Evolutionary conservation across 495 filamentous ascomycete genomes (phyloP).

Genomic region (Hypoxylon crocopeplum): DNA sequence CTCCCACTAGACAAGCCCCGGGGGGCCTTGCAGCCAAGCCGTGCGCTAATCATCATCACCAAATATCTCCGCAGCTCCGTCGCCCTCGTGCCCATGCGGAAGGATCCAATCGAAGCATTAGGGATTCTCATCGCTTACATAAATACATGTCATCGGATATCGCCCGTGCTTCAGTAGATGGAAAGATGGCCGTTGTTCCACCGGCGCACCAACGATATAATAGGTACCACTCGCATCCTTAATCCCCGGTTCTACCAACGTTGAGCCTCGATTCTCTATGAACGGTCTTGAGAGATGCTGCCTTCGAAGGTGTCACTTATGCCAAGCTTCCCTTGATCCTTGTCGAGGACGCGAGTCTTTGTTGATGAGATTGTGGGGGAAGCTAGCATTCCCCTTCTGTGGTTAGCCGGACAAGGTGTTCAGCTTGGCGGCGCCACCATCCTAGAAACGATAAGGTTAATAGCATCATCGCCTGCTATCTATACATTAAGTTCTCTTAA

Average conservation of each 20-base stretch:
- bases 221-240: too few relatives aligned
- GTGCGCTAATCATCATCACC: constrained; percentile 23
- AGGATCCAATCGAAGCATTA: constrained; percentile 13
- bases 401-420: constrained; percentile 15
- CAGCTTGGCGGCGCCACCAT: constrained; percentile 19
- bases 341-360: constrained; percentile 15
- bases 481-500: constrained; percentile 7
- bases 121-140: constrained; percentile 5
- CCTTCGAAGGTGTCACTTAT: constrained; percentile 8
- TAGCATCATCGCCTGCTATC: constrained; percentile 1
- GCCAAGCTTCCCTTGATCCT: constrained; percentile 35
- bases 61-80: constrained; percentile 36
- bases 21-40: constrained; percentile 29
- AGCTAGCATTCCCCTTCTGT: constrained; percentile 14
- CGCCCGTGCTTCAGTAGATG: not conserved
- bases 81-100: constrained; percentile 23
- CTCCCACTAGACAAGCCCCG: not conserved
- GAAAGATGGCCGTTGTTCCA: not conserved
- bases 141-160: constrained; percentile 8
- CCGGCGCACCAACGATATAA: too few relatives aligned
- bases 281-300: not conserved
- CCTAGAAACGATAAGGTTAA: not conserved
- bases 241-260: too few relatives aligned
- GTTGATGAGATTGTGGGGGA: constrained; percentile 28
- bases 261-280: too few relatives aligned